These are phyloP conservation scores for Tulasnella sp. DNA, from an alignment of 768 basidiomycete species.

Conservation along the genomic window DNA sequence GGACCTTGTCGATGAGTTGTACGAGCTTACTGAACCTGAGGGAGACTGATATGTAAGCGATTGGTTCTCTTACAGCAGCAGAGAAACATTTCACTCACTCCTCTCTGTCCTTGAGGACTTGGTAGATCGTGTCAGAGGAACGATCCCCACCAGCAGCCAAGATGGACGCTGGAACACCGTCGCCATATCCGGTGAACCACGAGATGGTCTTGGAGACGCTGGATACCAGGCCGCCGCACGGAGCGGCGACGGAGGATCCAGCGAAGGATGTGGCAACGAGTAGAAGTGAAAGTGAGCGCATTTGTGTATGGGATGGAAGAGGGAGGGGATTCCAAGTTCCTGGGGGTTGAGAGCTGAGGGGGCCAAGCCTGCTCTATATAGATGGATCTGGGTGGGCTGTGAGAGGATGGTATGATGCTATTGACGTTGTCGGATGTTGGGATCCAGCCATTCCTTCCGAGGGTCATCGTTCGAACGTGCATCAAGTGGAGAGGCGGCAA, in stretches of 20 bases:
- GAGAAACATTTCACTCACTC: background rate
- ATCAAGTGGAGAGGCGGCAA: too few relatives aligned
- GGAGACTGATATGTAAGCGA: background rate
- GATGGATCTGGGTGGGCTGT: too few relatives aligned
- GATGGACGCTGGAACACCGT: background rate
- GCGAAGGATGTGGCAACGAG: background rate
- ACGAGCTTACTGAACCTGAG: conserved; percentile 14
- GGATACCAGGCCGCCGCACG: background rate
- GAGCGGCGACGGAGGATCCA: background rate
- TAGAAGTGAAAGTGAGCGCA: background rate
- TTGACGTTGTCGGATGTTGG: too few relatives aligned
- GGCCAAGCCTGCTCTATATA: too few relatives aligned
- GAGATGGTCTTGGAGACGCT: background rate
- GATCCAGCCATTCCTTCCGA: too few relatives aligned
- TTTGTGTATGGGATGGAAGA: too few relatives aligned
- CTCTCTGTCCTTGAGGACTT: background rate
- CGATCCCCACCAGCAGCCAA: background rate
- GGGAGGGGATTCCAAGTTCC: too few relatives aligned
- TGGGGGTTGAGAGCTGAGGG: too few relatives aligned
- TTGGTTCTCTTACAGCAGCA: background rate
- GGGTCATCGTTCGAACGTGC: too few relatives aligned
- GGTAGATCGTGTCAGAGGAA: background rate
- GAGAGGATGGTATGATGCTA: too few relatives aligned
- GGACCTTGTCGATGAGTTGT: conserved; percentile 12
- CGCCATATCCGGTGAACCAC: background rate